Evolutionary conservation across 257 asterid species (phyloP), one percentile per base, ranked within the genome.

Genomic region (Primulina eburnea): DNA sequence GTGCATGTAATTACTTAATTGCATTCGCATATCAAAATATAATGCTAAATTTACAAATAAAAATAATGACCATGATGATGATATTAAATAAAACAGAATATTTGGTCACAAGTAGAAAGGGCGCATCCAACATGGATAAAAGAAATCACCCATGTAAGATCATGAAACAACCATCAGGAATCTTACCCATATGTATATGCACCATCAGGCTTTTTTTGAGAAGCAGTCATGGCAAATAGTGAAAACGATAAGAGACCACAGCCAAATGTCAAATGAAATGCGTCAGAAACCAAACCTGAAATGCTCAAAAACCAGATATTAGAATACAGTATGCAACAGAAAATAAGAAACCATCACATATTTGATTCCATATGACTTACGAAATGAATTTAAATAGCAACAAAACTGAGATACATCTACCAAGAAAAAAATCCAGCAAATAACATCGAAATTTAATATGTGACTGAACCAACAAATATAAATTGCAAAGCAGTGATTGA

Each of bases 181-280:
- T 43, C 70, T 65, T 56, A 65, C 70, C 70, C 60, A 40, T 65
- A 65, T 26, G 57, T 50, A 50, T 16, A 50, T 6, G 20, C 57
- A 50, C 8, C 8, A 16, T 50, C 57, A 50, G 57, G 57, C 20
- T 5, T 50, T 50, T 47, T 50, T 5, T 5, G 57, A 17, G 21
- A 17, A 50, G 57, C 57, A 17, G 57, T 20, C 57, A 50, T 50
- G 57, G 57, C 57, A 50, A 16, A 50, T 50, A 50, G 21, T 50
- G 57, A 50, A 17, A 50, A 16, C 8, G 57, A 50, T 50, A 16
- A 17, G 21, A 50, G 57, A 20, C 57, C 57, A 21, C 57, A 50
- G 7, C 57, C 20, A 50, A 50, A 50, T 17, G 8, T 50, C 57
- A 50, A 17, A 16, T 50, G 8, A 50, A 50, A 50, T 50, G 57